Evolutionary conservation across 495 filamentous ascomycete genomes (phyloP).

Genomic region (Talaromyces stipitatus): DNA sequence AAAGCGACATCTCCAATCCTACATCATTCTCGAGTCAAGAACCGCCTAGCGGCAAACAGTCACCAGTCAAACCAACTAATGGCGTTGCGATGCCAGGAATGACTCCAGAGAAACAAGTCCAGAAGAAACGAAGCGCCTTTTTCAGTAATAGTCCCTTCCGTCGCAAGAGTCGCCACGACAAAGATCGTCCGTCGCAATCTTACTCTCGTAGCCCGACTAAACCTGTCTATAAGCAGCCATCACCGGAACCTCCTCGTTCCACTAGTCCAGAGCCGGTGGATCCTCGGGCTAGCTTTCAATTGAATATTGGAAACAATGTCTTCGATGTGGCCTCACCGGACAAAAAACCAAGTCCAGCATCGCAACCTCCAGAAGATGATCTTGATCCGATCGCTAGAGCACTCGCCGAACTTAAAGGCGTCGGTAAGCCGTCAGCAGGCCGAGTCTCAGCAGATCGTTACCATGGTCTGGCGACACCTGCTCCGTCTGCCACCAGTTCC

Average conservation of each 20-base stretch:
- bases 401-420: slow-evolving; percentile 84
- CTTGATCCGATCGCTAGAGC: slow-evolving; percentile 88
- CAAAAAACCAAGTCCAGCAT: slow-evolving; percentile 27
- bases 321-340: slow-evolving; percentile 92
- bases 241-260: slow-evolving; percentile 21
- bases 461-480: slow-evolving; percentile 81
- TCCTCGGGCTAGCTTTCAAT: slow-evolving; percentile 82
- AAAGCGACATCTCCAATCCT: slow-evolving; percentile 85
- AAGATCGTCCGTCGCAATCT: slow-evolving; percentile 47
- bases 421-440: slow-evolving; percentile 64
- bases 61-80: slow-evolving; percentile 58
- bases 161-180: slow-evolving; percentile 82
- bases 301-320: slow-evolving; percentile 95
- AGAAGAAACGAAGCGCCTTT: slow-evolving; percentile 86
- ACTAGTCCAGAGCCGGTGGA: slow-evolving; percentile 86
- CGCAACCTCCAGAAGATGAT: slow-evolving; percentile 38
- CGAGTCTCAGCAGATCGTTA: slow-evolving; percentile 90
- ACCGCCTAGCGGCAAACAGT: slow-evolving; percentile 55
- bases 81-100: slow-evolving; percentile 35
- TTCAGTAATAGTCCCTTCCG: slow-evolving; percentile 95
- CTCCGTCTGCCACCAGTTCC: slow-evolving; percentile 48
- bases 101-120: slow-evolving; percentile 55
- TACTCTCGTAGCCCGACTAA: slow-evolving; percentile 30
- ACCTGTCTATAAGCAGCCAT: slow-evolving; percentile 3
- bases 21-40: slow-evolving; percentile 87